Evolutionary conservation across 768 basidiomycete species (phyloP).

Genomic region (Chalciporus pseudorubinellus): DNA sequence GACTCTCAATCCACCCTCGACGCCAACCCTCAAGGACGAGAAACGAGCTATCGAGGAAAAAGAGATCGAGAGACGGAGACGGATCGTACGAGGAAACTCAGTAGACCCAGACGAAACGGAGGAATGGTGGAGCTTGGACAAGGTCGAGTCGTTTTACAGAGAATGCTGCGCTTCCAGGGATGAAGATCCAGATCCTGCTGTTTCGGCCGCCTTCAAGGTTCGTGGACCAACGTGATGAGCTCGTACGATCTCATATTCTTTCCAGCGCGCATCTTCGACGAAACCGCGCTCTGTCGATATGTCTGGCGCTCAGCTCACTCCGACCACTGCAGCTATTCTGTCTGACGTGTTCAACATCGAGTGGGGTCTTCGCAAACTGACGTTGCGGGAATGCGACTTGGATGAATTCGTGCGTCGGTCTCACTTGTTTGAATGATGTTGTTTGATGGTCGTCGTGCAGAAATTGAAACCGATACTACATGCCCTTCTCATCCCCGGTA

Average conservation of each 20-base stretch:
- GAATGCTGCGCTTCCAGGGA: constrained; percentile 82
- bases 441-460: constrained; percentile 35
- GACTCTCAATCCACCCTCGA: constrained; percentile 78
- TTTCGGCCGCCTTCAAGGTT: constrained; percentile 73
- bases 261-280: constrained; percentile 49
- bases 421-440: not conserved
- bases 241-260: constrained; percentile 2
- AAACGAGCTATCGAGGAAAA: constrained; percentile 75
- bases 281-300: constrained; percentile 74
- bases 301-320: constrained; percentile 73
- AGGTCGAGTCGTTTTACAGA: constrained; percentile 82
- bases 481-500: constrained; percentile 79
- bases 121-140: constrained; percentile 83
- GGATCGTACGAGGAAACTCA: constrained; percentile 60
- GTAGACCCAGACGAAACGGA: constrained; percentile 36
- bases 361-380: constrained; percentile 87
- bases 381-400: constrained; percentile 83
- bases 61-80: constrained; percentile 64
- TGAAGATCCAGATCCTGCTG: constrained; percentile 61
- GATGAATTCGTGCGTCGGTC: constrained; percentile 65
- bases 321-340: constrained; percentile 70
- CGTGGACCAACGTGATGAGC: constrained; percentile 15
- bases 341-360: constrained; percentile 91
- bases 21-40: constrained; percentile 75
- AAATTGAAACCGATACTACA: constrained; percentile 88